Evolutionary conservation across 768 basidiomycete species (phyloP), one percentile per base, ranked within the genome.

Genomic region (Panaeolus cyanescens): DNA sequence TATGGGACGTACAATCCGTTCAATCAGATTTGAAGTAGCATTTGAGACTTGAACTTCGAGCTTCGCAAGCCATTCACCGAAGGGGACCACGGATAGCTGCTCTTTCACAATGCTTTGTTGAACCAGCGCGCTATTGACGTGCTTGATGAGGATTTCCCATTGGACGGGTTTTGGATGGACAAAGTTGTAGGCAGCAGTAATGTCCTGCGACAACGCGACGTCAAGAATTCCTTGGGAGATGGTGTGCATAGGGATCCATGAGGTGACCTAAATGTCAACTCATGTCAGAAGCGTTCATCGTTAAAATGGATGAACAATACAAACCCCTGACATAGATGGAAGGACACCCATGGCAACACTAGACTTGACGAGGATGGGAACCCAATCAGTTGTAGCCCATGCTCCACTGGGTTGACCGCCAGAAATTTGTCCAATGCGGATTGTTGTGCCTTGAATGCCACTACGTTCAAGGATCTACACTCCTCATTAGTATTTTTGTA

Each of bases 371-470:
- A 78, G 65, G 45, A 75, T 74, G 0, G 79, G 77, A 10, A 80
- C 63, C 77, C 79, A 80, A 25, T 79, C 77, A 1, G 66, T 73
- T 6, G 69, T 71, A 3, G 75, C 67, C 79, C 79, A 81, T 9
- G 75, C 74, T 2, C 78, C 79, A 22, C 70, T 74, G 4, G 70
- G 70, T 1, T 10, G 17, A 1, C 73, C 73, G n/a, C 77, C 79
- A 34, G 68, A 67, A 20, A 80, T 70, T 62, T 80, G 79, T 3
- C 77, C 77, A 31, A 79, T 67, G 8, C 79, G 68, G 20, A 79
- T 55, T 2, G 71, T 72, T 1, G 71, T 68, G 1, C 68, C 66
- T 39, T 71, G 63, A 5, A 78, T 53, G 1, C 74, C 74, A 59
- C 75, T 75, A 37, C 61, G 54, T 3, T 65, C 64, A 2, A 77